Conservation (phyloP, 2,329 filamentous ascomycete genomes). For the Penicillium sp. region DNA sequence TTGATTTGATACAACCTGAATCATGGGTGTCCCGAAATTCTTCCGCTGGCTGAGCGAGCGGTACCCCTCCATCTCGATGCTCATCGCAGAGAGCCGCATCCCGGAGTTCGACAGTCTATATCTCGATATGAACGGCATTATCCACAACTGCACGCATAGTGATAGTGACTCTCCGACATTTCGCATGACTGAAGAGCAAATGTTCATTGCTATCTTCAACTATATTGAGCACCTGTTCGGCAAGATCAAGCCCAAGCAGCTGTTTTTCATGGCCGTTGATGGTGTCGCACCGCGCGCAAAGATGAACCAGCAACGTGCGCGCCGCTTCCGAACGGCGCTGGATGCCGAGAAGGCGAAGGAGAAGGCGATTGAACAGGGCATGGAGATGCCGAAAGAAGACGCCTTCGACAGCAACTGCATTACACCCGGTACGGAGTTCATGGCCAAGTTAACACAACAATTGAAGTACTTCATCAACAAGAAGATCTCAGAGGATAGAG, state of each 20-base stretch:
- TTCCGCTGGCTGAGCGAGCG: constrained; percentile 99
- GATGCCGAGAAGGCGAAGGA: constrained; percentile 87
- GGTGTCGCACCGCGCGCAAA: constrained; percentile 96
- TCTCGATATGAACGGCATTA: constrained; percentile 91
- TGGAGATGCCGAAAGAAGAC: constrained; percentile 91
- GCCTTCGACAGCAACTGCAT: constrained; percentile 99
- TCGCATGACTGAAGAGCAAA: constrained; percentile 93
- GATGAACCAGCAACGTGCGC: constrained; percentile 98
- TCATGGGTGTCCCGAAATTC: constrained; percentile 78
- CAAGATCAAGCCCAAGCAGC: constrained; percentile 96
- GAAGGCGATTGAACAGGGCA: constrained; percentile 83
- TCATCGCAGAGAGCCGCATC: constrained; percentile 98
- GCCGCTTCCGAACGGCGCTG: constrained; percentile 89
- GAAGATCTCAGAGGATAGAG: constrained; percentile 92
- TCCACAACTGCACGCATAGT: constrained; percentile 98
- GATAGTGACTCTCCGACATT: constrained; percentile 90
- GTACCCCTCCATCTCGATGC: constrained; percentile 95
- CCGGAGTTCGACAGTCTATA: constrained; percentile 98
- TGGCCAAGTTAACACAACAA: constrained; percentile 92
- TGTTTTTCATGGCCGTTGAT: constrained; percentile 99
- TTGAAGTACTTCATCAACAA: constrained; percentile 99
- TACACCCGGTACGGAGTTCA: constrained; percentile 92
- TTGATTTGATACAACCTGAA: constrained; percentile 25
- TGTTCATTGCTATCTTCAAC: constrained; percentile 99
- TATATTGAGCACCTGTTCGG: constrained; percentile 98